Conservation (phyloP, 2,329 filamentous ascomycete genomes). For the Teratosphaeria destructans region DNA sequence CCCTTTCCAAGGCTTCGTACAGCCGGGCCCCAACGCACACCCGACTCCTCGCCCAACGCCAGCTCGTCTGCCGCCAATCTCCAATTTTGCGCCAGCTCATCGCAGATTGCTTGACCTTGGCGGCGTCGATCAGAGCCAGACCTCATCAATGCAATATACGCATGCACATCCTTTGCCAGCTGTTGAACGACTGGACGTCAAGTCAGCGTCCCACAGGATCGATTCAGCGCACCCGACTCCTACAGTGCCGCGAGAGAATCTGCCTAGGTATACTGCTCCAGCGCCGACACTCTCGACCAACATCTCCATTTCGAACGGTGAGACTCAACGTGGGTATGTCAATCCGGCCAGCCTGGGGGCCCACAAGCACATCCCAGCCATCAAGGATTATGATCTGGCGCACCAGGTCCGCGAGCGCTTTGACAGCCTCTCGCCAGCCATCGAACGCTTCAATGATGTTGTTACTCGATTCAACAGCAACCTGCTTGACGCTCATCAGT, state of each 20-base stretch:
- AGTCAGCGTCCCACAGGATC: neutral
- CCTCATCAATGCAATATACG: neutral
- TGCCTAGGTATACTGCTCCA: neutral
- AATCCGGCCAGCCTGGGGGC: neutral
- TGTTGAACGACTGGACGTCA: neutral
- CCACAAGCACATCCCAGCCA: neutral
- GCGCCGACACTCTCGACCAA: neutral
- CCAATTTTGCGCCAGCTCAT: neutral
- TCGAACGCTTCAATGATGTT: neutral
- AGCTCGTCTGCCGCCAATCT: neutral
- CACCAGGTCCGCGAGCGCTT: neutral
- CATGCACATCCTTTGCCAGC: neutral
- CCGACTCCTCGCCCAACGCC: neutral
- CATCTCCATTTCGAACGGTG: neutral
- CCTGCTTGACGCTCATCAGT: neutral
- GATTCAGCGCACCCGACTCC: neutral
- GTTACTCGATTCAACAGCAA: conserved; percentile 1
- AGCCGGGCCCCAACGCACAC: neutral
- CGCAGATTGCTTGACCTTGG: neutral
- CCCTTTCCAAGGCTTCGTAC: neutral
- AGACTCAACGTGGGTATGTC: neutral
- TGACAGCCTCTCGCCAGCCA: neutral
- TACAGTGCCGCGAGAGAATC: neutral
- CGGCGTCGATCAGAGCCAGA: neutral
- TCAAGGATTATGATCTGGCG: neutral